phyloP scores from a whole-genome alignment of 352 stramenopile species.

The Phytophthora meadii region DNA sequence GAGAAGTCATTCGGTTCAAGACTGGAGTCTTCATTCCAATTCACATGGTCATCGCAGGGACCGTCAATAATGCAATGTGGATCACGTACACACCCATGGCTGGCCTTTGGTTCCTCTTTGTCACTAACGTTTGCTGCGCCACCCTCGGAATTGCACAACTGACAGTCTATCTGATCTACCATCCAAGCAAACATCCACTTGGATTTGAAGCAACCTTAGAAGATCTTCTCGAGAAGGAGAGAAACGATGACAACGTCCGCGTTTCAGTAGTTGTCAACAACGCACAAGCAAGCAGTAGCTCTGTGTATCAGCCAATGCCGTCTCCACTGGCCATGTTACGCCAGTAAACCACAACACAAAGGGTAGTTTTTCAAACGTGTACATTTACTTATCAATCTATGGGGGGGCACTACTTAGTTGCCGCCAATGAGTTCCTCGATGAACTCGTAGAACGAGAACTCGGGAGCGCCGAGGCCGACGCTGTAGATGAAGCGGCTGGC shows the following conservation, averaged over 20 bases:
- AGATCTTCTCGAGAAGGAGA: conserved; percentile 33
- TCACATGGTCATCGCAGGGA: conserved; percentile 56
- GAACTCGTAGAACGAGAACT: conserved; percentile 91
- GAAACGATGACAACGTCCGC: conserved; percentile 8
- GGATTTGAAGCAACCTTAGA: conserved; percentile 22
- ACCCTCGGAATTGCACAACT: conserved; percentile 43
- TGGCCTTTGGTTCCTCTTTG: conserved; percentile 57
- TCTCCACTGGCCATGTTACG: conserved; percentile 24
- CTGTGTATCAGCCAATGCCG: conserved; percentile 31
- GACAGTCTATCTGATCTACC: conserved; percentile 50
- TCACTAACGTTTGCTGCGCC: conserved; percentile 50
- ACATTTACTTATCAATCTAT: conserved; percentile 33
- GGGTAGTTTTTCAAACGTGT: conserved; percentile 18
- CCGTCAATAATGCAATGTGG: conserved; percentile 63
- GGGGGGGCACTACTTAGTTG: conserved; percentile 25
- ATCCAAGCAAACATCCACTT: conserved; percentile 52
- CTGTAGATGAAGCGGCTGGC: conserved; percentile 86
- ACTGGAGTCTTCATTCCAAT: conserved; percentile 59
- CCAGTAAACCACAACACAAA: neutral
- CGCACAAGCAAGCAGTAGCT: conserved; percentile 15
- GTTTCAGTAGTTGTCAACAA: conserved; percentile 29
- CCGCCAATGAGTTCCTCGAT: conserved; percentile 63
- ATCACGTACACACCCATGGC: conserved; percentile 51
- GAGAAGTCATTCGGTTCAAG: conserved; percentile 49
- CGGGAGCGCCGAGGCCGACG: conserved; percentile 67